A percentile compares a stretch with the other conserved stretches of the same genome.
Evolutionary conservation across 345 rosid genomes (phyloP).

Genomic region (Cardamine chenopodiifolia): DNA sequence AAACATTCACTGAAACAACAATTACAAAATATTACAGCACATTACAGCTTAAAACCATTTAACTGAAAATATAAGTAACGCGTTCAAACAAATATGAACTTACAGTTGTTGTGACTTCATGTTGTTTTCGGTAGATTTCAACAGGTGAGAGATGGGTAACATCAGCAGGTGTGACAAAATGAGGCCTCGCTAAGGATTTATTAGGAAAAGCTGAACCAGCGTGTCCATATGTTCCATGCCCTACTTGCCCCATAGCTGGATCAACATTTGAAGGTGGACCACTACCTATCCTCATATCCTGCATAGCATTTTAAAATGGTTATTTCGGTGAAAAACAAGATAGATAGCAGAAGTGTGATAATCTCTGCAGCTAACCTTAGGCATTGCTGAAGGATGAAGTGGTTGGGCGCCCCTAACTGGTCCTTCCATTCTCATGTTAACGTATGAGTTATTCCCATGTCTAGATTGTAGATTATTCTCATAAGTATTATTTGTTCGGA

Average conservation of each 20-base stretch:
- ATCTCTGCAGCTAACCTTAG: conserved; percentile 50
- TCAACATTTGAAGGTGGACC: conserved; percentile 49
- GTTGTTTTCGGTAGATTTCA: conserved; percentile 75
- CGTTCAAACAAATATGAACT: conserved; percentile 37
- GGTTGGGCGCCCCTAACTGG: conserved; percentile 56
- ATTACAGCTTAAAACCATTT: conserved; percentile 6
- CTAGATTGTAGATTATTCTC: conserved; percentile 64
- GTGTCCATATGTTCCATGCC: conserved; percentile 56
- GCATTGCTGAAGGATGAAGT: conserved; percentile 60
- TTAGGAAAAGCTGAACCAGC: conserved; percentile 55
- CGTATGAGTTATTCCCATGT: conserved; percentile 60
- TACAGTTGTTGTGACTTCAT: conserved; percentile 89
- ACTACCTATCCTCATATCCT: conserved; percentile 63
- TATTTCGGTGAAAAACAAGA: conserved; percentile 10
- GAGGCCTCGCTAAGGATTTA: conserved; percentile 52
- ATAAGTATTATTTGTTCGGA: conserved; percentile 50
- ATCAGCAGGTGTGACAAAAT: conserved; percentile 55
- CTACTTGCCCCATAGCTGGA: conserved; percentile 51
- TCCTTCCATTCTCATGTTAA: conserved; percentile 58
- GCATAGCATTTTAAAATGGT: conserved; percentile 18
- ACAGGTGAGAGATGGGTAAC: conserved; percentile 57
- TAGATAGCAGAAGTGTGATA: conserved; percentile 9
- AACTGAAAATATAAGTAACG: conserved; percentile 7
- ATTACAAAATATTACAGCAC: conserved; percentile 42
- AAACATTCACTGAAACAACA: conserved; percentile 50